Percentiles rank a stretch among this genome's conserved stretches.
phyloP scores from a whole-genome alignment of 345 rosid species.

The Erucastrum elatum region DNA sequence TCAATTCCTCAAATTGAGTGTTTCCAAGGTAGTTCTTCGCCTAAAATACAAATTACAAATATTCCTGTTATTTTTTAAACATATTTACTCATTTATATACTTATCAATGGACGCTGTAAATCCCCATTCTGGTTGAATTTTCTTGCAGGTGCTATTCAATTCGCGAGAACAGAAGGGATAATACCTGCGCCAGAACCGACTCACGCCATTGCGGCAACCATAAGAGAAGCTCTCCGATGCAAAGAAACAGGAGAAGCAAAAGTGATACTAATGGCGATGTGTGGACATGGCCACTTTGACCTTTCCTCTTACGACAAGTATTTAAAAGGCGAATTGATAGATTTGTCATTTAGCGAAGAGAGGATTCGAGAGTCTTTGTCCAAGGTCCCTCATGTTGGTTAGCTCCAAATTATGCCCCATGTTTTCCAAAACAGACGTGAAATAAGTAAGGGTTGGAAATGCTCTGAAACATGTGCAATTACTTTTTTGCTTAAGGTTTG shows the following conservation, averaged over 20 bases:
- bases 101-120: neutral
- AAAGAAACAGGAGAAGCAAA: conserved; percentile 77
- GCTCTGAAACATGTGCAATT: no score
- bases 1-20: conserved; percentile 84
- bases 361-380: conserved; percentile 62
- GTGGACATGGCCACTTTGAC: conserved; percentile 98
- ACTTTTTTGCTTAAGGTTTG: no score
- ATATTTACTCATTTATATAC: neutral
- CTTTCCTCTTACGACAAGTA: conserved; percentile 77
- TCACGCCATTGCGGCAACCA: conserved; percentile 92
- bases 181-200: conserved; percentile 95
- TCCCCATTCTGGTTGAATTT: neutral
- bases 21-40: conserved; percentile 57
- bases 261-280: conserved; percentile 88
- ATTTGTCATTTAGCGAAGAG: conserved; percentile 69
- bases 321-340: conserved; percentile 71
- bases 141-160: conserved; percentile 76
- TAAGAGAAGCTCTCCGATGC: conserved; percentile 82
- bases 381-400: conserved; percentile 58
- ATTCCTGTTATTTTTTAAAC: neutral
- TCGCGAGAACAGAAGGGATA: conserved; percentile 85
- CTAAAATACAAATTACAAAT: neutral
- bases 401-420: neutral
- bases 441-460: neutral
- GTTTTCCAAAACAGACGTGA: conserved; percentile 9